phyloP scores from a whole-genome alignment of 495 filamentous ascomycete species.

The Hypoxylon rickii region DNA sequence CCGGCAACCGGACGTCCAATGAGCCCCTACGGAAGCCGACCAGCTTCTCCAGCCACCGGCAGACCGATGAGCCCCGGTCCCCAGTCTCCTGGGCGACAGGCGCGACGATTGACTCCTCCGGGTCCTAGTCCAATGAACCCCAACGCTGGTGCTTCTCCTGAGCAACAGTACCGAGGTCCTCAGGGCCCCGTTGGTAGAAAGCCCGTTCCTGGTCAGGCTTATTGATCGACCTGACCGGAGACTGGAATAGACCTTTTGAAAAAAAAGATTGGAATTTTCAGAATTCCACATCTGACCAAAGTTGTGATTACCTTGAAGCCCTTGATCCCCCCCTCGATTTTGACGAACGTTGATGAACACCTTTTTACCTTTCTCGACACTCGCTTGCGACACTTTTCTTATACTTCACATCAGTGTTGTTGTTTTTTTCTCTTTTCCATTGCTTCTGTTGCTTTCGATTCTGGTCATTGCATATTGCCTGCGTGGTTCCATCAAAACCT shows the following conservation, averaged over 20 bases:
- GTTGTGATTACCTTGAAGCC: constrained; percentile 13
- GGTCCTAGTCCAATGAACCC: constrained; percentile 67
- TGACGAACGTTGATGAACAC: constrained; percentile 36
- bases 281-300: not conserved
- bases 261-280: not conserved
- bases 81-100: constrained; percentile 44
- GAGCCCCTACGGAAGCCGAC: constrained; percentile 40
- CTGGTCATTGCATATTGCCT: not conserved
- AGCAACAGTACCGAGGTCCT: constrained; percentile 35
- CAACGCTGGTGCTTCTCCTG: constrained; percentile 40
- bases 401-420: constrained; percentile 21
- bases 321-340: constrained; percentile 25
- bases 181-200: constrained; percentile 48
- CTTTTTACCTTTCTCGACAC: constrained; percentile 42
- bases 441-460: constrained; percentile 21
- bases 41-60: constrained; percentile 41
- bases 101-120: constrained; percentile 56
- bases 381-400: constrained; percentile 40
- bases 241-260: too few species aligned
- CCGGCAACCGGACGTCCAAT: constrained; percentile 49
- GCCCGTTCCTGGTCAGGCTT: constrained; percentile 55
- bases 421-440: constrained; percentile 23
- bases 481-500: constrained; percentile 15
- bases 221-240: too few species aligned
- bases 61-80: constrained; percentile 44